Evolutionary conservation across 371 early-diverging fungal genomes (phyloP), one percentile per base, ranked within the genome.

Genomic region (Parasitella parasitica): DNA sequence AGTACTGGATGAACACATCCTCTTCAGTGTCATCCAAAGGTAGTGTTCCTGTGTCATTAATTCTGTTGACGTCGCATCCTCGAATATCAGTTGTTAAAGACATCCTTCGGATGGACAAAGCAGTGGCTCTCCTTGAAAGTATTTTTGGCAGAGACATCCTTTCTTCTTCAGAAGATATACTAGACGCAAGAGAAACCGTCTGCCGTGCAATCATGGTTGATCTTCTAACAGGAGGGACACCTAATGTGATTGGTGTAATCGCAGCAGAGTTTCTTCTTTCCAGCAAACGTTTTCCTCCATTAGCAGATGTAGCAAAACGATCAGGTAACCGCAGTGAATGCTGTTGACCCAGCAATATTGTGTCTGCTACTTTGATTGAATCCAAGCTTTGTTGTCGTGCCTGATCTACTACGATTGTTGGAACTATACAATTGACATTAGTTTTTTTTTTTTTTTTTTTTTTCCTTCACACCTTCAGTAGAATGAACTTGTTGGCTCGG

Each of bases 391-490:
- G 52, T 30, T 60, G 50, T 0, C 27, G 61, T 9, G 70, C 58
- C 36, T 57, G 66, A 8, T 66, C 63, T 9, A 67, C 67, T 6
- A 70, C 57, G 36, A 67, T 66, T 12, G 50, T 57, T 5, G 71
- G 67, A 15, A 63, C 71, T 67, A 18, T 8, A 27, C n/a, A 35
- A 18, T 9, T 18, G 34, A 9, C 43, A 43, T 20, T 43, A 20
- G 3, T 43, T n/a, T n/a, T n/a, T n/a, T n/a, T n/a, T n/a, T n/a
- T n/a, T n/a, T n/a, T n/a, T n/a, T n/a, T n/a, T n/a, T n/a, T n/a
- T n/a, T n/a, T n/a, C n/a, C n/a, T n/a, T n/a, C n/a, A n/a, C n/a
- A 43, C 20, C 20, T 43, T 20, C 46, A 43, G 3, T 9, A 11
- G 1, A 11, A 22, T 7, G 22, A 3, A 9, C 3, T 22, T 46